Conservation (phyloP, 495 filamentous ascomycete genomes). For the Neurospora tetrasperma region DNA sequence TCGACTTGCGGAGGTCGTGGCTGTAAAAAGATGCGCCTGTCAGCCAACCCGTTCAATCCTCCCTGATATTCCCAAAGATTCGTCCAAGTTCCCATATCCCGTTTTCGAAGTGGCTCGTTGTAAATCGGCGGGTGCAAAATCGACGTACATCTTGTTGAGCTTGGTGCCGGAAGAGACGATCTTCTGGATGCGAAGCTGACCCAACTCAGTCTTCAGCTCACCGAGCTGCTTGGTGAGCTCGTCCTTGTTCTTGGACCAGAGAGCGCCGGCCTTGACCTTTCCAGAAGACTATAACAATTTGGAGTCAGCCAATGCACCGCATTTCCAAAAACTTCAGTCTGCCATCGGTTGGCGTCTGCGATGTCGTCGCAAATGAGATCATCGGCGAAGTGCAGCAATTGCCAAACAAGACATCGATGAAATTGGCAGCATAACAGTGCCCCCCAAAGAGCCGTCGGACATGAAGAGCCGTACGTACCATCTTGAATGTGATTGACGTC, state of each 20-base stretch:
- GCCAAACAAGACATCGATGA: neutral
- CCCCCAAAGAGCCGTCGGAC: neutral
- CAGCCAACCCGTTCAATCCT: slow-evolving; percentile 8
- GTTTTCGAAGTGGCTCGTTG: neutral
- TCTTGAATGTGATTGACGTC: slow-evolving; percentile 21
- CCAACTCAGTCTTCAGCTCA: slow-evolving; percentile 89
- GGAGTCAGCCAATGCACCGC: slow-evolving; percentile 18
- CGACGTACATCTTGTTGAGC: slow-evolving; percentile 90
- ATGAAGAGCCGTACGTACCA: slow-evolving; percentile 15
- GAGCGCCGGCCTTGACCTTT: slow-evolving; percentile 88
- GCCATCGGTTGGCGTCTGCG: neutral
- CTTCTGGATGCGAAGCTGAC: slow-evolving; percentile 92
- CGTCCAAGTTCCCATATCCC: neutral
- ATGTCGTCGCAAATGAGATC: neutral
- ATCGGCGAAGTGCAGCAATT: neutral
- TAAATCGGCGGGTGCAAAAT: slow-evolving; percentile 2
- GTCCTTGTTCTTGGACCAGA: slow-evolving; percentile 99
- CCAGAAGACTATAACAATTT: slow-evolving; percentile 55
- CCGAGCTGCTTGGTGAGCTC: slow-evolving; percentile 84
- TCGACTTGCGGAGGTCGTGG: slow-evolving; percentile 98
- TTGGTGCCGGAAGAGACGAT: slow-evolving; percentile 87
- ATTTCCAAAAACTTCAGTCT: neutral
- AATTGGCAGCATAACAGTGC: neutral
- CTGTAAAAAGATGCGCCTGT: slow-evolving; percentile 36
- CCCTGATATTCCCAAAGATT: neutral